Base-by-base conservation (phyloP, 768 basidiomycete species). In the Kwoniella heveanensis region DNA sequence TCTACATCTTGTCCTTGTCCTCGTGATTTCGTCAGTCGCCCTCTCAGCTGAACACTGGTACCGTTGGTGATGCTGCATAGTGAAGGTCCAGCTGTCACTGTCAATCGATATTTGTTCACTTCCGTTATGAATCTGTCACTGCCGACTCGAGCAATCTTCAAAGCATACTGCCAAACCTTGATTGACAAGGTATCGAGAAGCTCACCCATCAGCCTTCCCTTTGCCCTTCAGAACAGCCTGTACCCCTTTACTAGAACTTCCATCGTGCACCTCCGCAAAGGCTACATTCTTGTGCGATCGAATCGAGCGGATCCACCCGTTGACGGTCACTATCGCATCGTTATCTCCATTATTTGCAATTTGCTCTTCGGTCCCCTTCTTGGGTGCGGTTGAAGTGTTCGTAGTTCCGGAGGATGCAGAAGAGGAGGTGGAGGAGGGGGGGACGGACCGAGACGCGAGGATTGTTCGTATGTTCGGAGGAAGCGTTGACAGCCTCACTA, bases 251-350 rank as follows among this genome's bases (percentile, higher is more conserved):
- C 84, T 65, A 1, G 85, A 86, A 57, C 89, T 90, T 2, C 93
- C 93, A 79, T 96, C 93, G 47, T 85, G 87, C 59, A 95, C 80
- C 44, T 78, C 13, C 7, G 87, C 88, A 75, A 96, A 97, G 1
- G 90, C 84, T n/a, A 92, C 84, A 54, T 87, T 87, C 82, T 95
- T 95, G 81, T 95, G 92, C 46, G 86, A 85, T 46, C 92, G 85
- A 44, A 94, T 85, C 1, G 90, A 91, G 70, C 88, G 88, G 60
- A 97, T 83, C 91, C 91, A 95, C 55, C 90, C 93, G 47, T 87
- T 86, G 10, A 94, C 84, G 19, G 83, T 83, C 0, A 83, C 60
- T n/a, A n/a, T n/a, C n/a, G n/a, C n/a, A n/a, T n/a, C n/a, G n/a
- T n/a, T n/a, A n/a, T n/a, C n/a, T 29, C 54, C 21, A 27, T 72